Percentiles rank a stretch among this genome's conserved stretches.
phyloP scores from a whole-genome alignment of 2,329 filamentous ascomycete species.

The Grosmannia clavigera region DNA sequence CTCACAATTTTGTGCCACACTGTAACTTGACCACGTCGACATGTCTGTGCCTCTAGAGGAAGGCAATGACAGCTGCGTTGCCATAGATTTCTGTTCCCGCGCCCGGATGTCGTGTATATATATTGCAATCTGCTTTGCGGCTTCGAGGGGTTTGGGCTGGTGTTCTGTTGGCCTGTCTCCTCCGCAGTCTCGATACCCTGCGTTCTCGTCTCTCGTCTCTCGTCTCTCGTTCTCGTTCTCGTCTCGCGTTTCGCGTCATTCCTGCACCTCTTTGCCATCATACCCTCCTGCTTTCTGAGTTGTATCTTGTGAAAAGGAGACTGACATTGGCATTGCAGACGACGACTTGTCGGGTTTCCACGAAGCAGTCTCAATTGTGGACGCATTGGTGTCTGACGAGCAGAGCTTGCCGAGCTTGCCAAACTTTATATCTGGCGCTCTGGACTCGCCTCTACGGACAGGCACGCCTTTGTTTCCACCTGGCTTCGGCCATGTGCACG shows the following conservation, averaged over 20 bases:
- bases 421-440: conserved; percentile 7
- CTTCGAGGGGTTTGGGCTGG: neutral
- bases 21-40: conserved; percentile 1
- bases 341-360: conserved; percentile 49
- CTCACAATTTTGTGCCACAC: neutral
- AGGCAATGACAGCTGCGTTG: neutral
- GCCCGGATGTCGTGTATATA: neutral
- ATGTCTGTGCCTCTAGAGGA: neutral
- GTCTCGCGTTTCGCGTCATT: neutral
- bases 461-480: conserved; percentile 26
- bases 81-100: neutral
- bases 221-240: no score
- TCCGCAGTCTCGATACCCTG: neutral
- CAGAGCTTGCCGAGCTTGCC: conserved; percentile 2
- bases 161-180: neutral
- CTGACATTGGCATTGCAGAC: conserved; percentile 30
- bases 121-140: neutral
- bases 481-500: conserved; percentile 23
- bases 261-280: neutral
- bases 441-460: conserved; percentile 19
- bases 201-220: conserved; percentile 15
- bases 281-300: neutral
- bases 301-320: neutral
- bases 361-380: conserved; percentile 50
- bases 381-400: conserved; percentile 57